Base-by-base conservation (phyloP, 106 monocot genomes). In the Dendrobium catenatum region DNA sequence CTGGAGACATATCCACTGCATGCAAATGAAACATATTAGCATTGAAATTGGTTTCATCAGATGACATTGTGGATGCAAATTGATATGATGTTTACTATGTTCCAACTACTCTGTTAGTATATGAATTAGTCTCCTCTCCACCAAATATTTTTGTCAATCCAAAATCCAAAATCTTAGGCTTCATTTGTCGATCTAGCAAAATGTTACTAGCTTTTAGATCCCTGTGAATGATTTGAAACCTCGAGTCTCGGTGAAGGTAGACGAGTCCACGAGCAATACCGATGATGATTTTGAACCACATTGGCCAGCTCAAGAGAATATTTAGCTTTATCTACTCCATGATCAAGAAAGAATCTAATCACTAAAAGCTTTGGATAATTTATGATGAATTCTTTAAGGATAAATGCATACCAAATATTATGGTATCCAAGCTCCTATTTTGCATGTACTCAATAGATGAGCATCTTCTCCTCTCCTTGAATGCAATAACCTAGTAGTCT, bases 381-480 rank as follows among this genome's bases (percentile, higher is more conserved):
- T 37, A 29, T 72, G 11, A 70, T 70, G 13, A 37, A 72, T 15
- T 29, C 37, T 8, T 16, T 16, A 16, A 33, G 40, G 15, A 72
- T 33, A 6, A 66, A 42, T 42, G 61, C 6, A 70, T 0, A 92
- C 92, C 83, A 73, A 92, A 92, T 51, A 92, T 67, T 24, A 87
- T 84, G 24, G 77, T 55, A 74, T 92, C 92, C 56, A 92, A 78
- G 82, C 92, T 92, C 64, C 80, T 80, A 55, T 89, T 92, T 2
- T 83, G 84, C 85, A 92, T 82, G 82, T 89, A 92, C 27, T 92
- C 92, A 56, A 56, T 92, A 89, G 15, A 89, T 75, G 18, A 92
- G 41, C 13, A 92, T 83, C 80, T 82, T 92, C 55, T 92, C 91
- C 22, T 89, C 87, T 75, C 81, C 87, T 29, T 89, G 77, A 79